Conservation (phyloP, 352 stramenopile genomes). For the Lagenidium sp. region DNA sequence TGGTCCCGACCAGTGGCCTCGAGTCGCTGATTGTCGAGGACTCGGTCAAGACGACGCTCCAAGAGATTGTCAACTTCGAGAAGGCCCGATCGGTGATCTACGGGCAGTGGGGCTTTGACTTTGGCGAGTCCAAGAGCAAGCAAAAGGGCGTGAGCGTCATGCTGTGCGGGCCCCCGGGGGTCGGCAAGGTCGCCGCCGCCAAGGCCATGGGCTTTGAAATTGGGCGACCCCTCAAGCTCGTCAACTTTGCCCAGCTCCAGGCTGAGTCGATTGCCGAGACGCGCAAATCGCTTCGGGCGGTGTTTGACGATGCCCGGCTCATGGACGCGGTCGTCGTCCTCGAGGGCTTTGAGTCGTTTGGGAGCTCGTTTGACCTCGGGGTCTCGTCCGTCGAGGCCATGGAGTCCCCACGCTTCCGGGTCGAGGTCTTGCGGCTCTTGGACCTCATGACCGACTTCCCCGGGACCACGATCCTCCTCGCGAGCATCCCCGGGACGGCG, state of each 20-base stretch:
- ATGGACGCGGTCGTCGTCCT: constrained; percentile 84
- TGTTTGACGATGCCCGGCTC: constrained; percentile 82
- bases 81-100: constrained; percentile 83
- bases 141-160: constrained; percentile 78
- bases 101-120: constrained; percentile 80
- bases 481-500: constrained; percentile 46
- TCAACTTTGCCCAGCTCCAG: constrained; percentile 70
- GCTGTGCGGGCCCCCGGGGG: constrained; percentile 54
- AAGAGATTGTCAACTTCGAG: constrained; percentile 71
- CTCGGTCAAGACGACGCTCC: constrained; percentile 52
- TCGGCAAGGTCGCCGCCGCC: constrained; percentile 67
- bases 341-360: constrained; percentile 84
- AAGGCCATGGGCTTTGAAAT: constrained; percentile 83
- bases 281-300: constrained; percentile 56
- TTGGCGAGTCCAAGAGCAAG: constrained; percentile 71
- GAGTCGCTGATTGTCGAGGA: constrained; percentile 68
- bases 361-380: constrained; percentile 53
- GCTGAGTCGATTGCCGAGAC: constrained; percentile 68
- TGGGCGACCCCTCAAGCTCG: constrained; percentile 70
- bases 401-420: constrained; percentile 62
- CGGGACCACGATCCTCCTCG: constrained; percentile 69
- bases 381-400: constrained; percentile 34
- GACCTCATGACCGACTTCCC: constrained; percentile 75
- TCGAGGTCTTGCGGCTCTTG: constrained; percentile 69
- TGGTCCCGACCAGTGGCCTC: constrained; percentile 65